Evolutionary conservation across 2,329 filamentous ascomycete genomes (phyloP).

Genomic region (Cladorrhinum sp.): DNA sequence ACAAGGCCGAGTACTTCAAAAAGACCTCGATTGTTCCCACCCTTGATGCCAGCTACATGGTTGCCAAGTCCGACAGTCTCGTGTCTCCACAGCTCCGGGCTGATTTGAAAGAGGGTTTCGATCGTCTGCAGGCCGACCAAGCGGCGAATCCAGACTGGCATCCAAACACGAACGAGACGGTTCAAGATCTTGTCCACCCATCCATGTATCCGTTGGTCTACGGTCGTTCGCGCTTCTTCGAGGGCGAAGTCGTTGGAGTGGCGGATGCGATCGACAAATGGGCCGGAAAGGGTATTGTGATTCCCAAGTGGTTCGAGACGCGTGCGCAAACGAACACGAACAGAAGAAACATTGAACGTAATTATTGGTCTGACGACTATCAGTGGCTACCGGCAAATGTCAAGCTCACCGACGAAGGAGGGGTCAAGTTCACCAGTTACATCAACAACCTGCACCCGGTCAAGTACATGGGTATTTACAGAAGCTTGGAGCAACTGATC

Average conservation of each 20-base stretch:
- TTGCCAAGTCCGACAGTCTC: conserved; percentile 51
- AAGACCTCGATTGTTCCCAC: conserved; percentile 40
- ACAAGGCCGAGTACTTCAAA: conserved; percentile 47
- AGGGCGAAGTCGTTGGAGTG: conserved; percentile 32
- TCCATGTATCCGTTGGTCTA: conserved; percentile 57
- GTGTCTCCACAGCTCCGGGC: conserved; percentile 34
- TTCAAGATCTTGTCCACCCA: conserved; percentile 58
- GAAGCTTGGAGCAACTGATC: conserved; percentile 36
- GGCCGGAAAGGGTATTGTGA: conserved; percentile 26
- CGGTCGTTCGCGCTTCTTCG: conserved; percentile 32
- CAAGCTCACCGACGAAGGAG: conserved; percentile 30
- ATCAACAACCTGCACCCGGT: conserved; percentile 45
- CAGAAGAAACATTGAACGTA: background rate
- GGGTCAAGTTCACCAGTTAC: conserved; percentile 40
- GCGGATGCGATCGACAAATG: conserved; percentile 27
- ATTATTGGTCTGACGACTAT: conserved; percentile 29
- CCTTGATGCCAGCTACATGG: conserved; percentile 39
- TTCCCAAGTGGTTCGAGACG: background rate
- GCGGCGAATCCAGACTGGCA: conserved; percentile 50
- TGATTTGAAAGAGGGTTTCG: conserved; percentile 39
- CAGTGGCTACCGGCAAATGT: conserved; percentile 40
- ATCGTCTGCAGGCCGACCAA: conserved; percentile 43
- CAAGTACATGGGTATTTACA: conserved; percentile 34
- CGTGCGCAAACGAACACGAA: background rate
- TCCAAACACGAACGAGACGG: conserved; percentile 49